These are phyloP conservation scores for Paradendryphiella salina DNA, from an alignment of 2,329 filamentous ascomycete genomes.

Conservation along the genomic window DNA sequence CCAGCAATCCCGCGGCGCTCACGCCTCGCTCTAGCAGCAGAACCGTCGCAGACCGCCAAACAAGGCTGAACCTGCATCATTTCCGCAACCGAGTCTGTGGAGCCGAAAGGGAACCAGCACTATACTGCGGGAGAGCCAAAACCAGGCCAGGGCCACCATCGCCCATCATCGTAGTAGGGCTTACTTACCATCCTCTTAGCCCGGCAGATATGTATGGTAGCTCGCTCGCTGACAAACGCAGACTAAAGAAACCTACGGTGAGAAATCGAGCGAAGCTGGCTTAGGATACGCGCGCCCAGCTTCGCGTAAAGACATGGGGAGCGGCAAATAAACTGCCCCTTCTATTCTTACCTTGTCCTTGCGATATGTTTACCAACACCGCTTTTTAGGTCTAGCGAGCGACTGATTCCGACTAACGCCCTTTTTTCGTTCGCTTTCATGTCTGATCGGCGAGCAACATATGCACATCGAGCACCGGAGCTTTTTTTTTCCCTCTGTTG, in stretches of 20 bases:
- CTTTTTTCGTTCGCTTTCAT: not conserved
- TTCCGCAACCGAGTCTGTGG: constrained; percentile 20
- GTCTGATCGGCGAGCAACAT: constrained; percentile 20
- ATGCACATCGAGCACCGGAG: constrained; percentile 14
- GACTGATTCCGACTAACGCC: not conserved
- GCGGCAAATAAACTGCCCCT: not conserved
- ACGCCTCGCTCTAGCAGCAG: constrained; percentile 13
- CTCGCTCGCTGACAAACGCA: constrained; percentile 3
- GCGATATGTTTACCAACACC: constrained; percentile 16
- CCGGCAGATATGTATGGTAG: not conserved
- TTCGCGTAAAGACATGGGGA: constrained; percentile 21
- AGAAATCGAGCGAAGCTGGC: not conserved
- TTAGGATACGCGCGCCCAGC: constrained; percentile 10
- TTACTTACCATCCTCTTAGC: constrained; percentile 8
- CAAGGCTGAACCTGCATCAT: constrained; percentile 21
- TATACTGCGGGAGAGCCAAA: constrained; percentile 17
- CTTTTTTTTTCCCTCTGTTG: constrained; percentile 13
- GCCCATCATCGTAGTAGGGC: constrained; percentile 7
- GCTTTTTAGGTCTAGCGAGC: constrained; percentile 21
- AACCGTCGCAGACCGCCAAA: constrained; percentile 4
- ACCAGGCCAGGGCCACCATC: constrained; percentile 13
- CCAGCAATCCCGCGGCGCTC: constrained; percentile 16
- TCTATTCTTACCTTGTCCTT: not conserved
- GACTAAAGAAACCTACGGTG: constrained; percentile 9
- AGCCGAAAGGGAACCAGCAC: constrained; percentile 13